Evolutionary conservation across 345 rosid genomes (phyloP), one percentile per base, ranked within the genome.

Genomic region (Populus alba): DNA sequence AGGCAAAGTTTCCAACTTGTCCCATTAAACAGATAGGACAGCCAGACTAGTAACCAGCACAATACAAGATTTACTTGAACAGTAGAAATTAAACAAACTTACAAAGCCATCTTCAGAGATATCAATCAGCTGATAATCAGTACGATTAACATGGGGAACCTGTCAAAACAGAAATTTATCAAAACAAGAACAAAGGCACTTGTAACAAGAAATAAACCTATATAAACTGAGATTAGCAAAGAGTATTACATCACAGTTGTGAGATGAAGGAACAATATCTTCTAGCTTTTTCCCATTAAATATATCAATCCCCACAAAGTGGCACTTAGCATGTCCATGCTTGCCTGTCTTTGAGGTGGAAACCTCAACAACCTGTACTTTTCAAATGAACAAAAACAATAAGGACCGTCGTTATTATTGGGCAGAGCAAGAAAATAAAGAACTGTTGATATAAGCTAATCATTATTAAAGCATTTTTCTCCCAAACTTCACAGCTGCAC

Each of bases 101-200:
- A 91, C 95, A 86, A 91, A 91, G n/a, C 95, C 95, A 84, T 91
- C 95, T 78, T 90, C 92, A 79, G 92, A 87, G 71, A 91, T 91
- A 79, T 89, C 95, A 78, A 91, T 89, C 77, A 89, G 86, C 87
- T 91, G 93, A 83, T 88, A 91, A 78, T 91, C 93, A 71, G 88
- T 85, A 72, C 95, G 93, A 74, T 83, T 88, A 69, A 91, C 92
- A 80, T 88, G 92, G 18, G 93, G 95, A 84, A 85, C 91, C 95
- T 91, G 88, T 37, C n/a, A 38, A 71, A 67, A 18, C 11, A 72
- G 62, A 68, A 63, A 61, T 39, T 12, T 62, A 73, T 38, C 37
- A 70, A 73, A 47, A 65, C 23, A 2, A 41, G n/a, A 70, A 39
- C 59, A 82, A 57, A 66, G 73, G 74, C n/a, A 23, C 69, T 49